Base-by-base conservation (phyloP, 2,329 filamentous ascomycete genomes). In the Colletotrichum neosansevieriae region DNA sequence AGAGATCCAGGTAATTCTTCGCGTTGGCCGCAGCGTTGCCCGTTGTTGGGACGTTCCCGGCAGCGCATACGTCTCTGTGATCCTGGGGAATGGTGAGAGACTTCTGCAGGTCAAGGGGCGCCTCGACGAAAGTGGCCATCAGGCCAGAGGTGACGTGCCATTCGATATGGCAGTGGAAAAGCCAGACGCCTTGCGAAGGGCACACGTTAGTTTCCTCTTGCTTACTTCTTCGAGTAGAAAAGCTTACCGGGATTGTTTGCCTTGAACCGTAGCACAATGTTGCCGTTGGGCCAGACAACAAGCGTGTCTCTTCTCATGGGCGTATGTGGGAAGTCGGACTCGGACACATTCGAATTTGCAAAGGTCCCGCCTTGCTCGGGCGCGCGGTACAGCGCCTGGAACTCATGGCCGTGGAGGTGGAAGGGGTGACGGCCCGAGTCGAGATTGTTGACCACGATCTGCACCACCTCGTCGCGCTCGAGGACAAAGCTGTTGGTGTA, bases 131-230 rank as follows among this genome's bases (percentile, higher is more conserved):
- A 1, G 88, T 89, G 24, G 89, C 86, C 3, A 88, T 82, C 2
- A 93, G 82, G n/a, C 91, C 91, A 3, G 88, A 88, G 1, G 85
- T 80, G 65, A 92, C 82, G 75, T 94, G 91, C 91, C 91, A 95
- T 75, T 93, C 91, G 60, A 94, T 91, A 76, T 95, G 92, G 78
- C 92, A 94, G 79, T 94, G 92, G 80, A 94, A 92, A 4, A 92
- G 77, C 89, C 89, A 92, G 21, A 92, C 82, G 42, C 87, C 82
- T 82, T 50, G 56, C 29, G 36, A 49, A 38, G 5, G 60, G 62
- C 73, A 45, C 13, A 53, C 7, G n/a, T 45, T 9, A 45, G 42
- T 45, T 45, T 45, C 3, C 38, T 42, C 6, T 13, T n/a, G 1
- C 0, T n/a, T n/a, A 19, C 13, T 45, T 38, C 36, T 45, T 19